Conservation (phyloP, 306 rosid species). For the Potentilla sterilis region DNA sequence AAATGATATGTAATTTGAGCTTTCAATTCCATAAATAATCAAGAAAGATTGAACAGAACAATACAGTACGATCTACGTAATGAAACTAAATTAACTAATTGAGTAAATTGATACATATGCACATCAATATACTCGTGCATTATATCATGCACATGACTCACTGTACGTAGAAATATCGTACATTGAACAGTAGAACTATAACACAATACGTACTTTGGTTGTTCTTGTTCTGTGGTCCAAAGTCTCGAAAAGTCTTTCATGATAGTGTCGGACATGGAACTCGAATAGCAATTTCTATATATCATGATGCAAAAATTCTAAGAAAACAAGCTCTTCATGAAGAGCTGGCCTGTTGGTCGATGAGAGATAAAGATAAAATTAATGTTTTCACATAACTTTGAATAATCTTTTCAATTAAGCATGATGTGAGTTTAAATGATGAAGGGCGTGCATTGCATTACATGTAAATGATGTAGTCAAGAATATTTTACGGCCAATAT, state of each 20-base stretch:
- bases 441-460: neutral
- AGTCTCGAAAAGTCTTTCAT: neutral
- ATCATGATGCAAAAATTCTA: neutral
- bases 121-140: too few relatives aligned
- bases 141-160: too few relatives aligned
- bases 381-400: neutral
- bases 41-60: neutral
- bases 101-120: too few relatives aligned
- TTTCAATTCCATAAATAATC: neutral
- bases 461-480: neutral
- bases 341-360: neutral
- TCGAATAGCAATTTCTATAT: neutral
- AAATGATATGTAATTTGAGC: too few relatives aligned
- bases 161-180: too few relatives aligned
- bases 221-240: neutral
- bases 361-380: neutral
- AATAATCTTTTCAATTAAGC: neutral
- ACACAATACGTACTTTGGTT: neutral
- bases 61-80: too few relatives aligned
- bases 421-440: neutral
- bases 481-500: neutral
- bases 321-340: neutral
- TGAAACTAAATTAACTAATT: too few relatives aligned
- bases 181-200: neutral
- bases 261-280: neutral